Conservation (phyloP, 2,329 filamentous ascomycete genomes). For the Colletotrichum gigasporum region DNA sequence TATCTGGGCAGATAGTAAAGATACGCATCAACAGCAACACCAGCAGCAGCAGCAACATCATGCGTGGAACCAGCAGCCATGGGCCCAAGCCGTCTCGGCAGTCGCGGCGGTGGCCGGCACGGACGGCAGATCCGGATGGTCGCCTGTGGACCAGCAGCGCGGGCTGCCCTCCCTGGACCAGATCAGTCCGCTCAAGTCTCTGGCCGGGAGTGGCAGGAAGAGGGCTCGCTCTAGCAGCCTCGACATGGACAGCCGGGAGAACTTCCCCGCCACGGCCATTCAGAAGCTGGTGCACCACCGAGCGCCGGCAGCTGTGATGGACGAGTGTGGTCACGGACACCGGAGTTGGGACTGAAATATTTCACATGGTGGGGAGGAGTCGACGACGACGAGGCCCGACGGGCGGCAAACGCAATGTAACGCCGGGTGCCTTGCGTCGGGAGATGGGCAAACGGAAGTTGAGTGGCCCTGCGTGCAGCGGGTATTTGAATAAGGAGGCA, state of each 20-base stretch:
- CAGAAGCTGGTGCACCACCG: constrained; percentile 33
- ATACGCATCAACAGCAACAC: constrained; percentile 40
- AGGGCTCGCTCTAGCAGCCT: constrained; percentile 32
- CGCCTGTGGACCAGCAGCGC: constrained; percentile 28
- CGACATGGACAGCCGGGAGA: constrained; percentile 34
- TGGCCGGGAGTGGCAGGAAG: constrained; percentile 25
- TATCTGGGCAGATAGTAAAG: constrained; percentile 38
- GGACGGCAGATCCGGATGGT: constrained; percentile 31
- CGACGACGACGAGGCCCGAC: too few species aligned
- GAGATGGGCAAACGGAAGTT: neutral
- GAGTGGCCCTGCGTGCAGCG: neutral
- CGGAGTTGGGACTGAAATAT: constrained; percentile 31
- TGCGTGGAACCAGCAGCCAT: constrained; percentile 43
- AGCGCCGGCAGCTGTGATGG: constrained; percentile 24
- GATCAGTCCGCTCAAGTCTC: constrained; percentile 32
- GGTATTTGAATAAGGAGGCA: neutral
- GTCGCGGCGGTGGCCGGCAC: constrained; percentile 36
- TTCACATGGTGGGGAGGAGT: neutral
- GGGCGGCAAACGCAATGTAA: neutral
- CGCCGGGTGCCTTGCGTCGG: neutral
- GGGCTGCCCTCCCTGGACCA: constrained; percentile 30
- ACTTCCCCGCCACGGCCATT: constrained; percentile 33
- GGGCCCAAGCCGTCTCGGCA: constrained; percentile 45
- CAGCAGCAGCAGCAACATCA: too few species aligned
- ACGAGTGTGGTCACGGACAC: constrained; percentile 29